Evolutionary conservation across 495 filamentous ascomycete genomes (phyloP).

Genomic region (Usnea hakonensis): DNA sequence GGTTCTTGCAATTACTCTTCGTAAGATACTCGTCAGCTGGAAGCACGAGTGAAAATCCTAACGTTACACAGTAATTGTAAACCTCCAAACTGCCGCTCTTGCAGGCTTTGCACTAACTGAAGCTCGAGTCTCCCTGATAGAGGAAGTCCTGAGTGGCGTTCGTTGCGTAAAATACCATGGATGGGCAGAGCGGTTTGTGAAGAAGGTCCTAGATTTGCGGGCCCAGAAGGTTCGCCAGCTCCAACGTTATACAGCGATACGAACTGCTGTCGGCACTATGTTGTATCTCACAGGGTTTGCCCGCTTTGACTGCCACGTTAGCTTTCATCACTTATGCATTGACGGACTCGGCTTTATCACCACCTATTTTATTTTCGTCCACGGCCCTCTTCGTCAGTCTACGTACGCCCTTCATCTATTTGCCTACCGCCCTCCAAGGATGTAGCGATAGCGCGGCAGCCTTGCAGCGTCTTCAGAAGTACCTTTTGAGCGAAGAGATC

Average conservation of each 20-base stretch:
- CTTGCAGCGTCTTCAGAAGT: constrained; percentile 73
- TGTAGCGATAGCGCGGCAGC: constrained; percentile 80
- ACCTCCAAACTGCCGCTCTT: constrained; percentile 76
- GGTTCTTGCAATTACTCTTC: constrained; percentile 63
- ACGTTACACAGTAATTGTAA: too few relatives aligned
- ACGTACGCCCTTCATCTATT: constrained; percentile 75
- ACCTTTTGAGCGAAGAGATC: constrained; percentile 73
- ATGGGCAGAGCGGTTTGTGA: constrained; percentile 79
- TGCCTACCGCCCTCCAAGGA: constrained; percentile 79
- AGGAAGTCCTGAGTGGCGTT: constrained; percentile 81
- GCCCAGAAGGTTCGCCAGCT: constrained; percentile 64
- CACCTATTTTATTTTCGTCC: constrained; percentile 84
- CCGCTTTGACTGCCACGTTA: constrained; percentile 86
- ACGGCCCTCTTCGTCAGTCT: constrained; percentile 84
- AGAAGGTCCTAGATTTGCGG: constrained; percentile 61
- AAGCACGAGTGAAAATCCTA: too few relatives aligned
- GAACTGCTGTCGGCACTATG: too few relatives aligned
- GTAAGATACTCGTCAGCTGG: too few relatives aligned
- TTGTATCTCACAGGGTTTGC: too few relatives aligned
- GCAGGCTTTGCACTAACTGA: constrained; percentile 84
- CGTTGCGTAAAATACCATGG: constrained; percentile 95
- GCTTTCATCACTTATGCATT: constrained; percentile 88
- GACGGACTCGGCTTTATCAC: constrained; percentile 58
- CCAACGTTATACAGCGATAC: constrained; percentile 69
- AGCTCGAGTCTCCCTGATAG: constrained; percentile 75